A percentile compares a stretch with the other conserved stretches of the same genome.
Conservation (phyloP, 352 stramenopile species). For the Phytophthora vignae region DNA sequence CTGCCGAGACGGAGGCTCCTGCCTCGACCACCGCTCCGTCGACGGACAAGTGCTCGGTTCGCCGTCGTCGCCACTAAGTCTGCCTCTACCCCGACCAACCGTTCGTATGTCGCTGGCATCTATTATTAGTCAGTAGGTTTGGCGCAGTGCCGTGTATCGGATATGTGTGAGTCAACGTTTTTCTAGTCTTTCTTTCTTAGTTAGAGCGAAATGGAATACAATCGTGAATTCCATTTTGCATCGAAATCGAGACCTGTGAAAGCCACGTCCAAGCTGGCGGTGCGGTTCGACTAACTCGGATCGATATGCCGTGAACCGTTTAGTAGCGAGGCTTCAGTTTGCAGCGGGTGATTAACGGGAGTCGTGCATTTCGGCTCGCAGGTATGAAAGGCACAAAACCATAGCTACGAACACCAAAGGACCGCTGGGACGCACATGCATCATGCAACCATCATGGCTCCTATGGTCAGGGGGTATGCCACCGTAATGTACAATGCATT, state of each 20-base stretch:
- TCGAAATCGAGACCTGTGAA: not conserved
- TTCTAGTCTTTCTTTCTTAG: not conserved
- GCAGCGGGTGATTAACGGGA: slow-evolving; percentile 7
- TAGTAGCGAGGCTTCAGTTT: slow-evolving; percentile 7
- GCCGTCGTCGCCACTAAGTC: slow-evolving; percentile 39
- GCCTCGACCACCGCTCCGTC: slow-evolving; percentile 15
- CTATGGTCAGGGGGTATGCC: no score
- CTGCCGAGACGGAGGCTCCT: slow-evolving; percentile 19
- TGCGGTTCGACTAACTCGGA: not conserved
- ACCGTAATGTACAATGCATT: no score
- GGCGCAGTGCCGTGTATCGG: slow-evolving; percentile 14
- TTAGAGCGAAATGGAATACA: slow-evolving; percentile 35
- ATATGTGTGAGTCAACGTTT: slow-evolving; percentile 30
- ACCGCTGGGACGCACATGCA: slow-evolving; percentile 4
- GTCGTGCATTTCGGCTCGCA: slow-evolving; percentile 12
- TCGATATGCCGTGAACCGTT: slow-evolving; percentile 10
- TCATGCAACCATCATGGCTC: not conserved
- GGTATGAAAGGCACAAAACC: not conserved
- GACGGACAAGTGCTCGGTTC: slow-evolving; percentile 43
- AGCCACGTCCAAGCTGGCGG: not conserved
- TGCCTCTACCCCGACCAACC: not conserved
- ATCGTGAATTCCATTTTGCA: slow-evolving; percentile 20
- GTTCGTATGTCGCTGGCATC: slow-evolving; percentile 19
- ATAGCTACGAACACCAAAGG: slow-evolving; percentile 12
- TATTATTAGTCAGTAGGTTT: slow-evolving; percentile 14